Evolutionary conservation across 345 rosid genomes (phyloP), one percentile per base, ranked within the genome.

Genomic region (Eutrema heterophyllum): DNA sequence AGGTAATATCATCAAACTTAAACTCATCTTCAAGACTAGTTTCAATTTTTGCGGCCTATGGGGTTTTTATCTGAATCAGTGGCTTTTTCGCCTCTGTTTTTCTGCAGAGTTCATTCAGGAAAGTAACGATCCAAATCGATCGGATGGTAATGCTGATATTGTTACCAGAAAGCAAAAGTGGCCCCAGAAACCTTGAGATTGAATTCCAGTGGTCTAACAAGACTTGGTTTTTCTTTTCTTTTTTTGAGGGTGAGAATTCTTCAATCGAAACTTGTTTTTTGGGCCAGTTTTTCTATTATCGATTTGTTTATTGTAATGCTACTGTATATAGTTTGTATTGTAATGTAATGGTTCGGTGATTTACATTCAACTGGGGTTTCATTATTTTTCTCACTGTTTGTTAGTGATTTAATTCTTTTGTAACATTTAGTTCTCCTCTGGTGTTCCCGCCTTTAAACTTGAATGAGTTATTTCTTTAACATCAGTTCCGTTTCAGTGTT

Each of bases 151-250:
- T 92, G 98, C 89, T 95, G 16, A n/a, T n/a, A n/a, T 59, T 95
- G 67, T 80, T 95, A 76, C 97, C 99, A 0, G 86, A 86, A 77
- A 95, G 99, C 85, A 95, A 95, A 79, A 90, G 91, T 32, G 96
- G 98, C 24, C 93, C 97, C 1, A 81, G 98, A 84, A 84, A 85
- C 63, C 75, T 95, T 82, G 98, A 90, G 81, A 95, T 95, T 5
- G 97, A 95, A 72, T 92, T 95, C 82, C 98, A 87, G 74, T 95
- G 99, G 97, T 90, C 98, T 50, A 92, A 92, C 89, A 89, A 91
- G 80, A 39, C 58, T 45, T 68, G 18, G 16, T 53, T 33, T 5
- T 5, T 36, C 3, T 66, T 29, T 54, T 12, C n/a, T 26, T 43
- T 68, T n/a, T 43, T 16, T 8, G 68, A 21, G 27, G 7, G 41